Base-by-base conservation (phyloP, 768 basidiomycete genomes). In the Rhodosporidiobolus sp. region DNA sequence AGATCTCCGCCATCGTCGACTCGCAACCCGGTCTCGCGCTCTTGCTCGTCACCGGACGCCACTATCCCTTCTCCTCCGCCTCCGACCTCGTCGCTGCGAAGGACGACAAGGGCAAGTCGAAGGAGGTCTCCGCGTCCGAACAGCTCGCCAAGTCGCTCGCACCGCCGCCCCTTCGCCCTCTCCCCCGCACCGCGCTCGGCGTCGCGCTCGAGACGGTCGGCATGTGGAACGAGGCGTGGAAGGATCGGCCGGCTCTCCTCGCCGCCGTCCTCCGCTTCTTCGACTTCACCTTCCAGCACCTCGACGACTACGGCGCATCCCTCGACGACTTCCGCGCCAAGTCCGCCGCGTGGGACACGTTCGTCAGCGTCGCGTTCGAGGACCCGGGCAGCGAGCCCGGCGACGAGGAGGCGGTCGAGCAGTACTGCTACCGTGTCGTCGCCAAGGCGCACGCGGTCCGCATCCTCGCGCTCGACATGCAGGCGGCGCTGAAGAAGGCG, bases 1-100 rank as follows among this genome's bases (percentile, higher is more conserved):
- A 71, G 70, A 67, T 71, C n/a, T 65, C 90, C 0, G 84, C 91
- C 26, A 88, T 90, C 2, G 87, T 94, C 22, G 88, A 91, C 76
- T 89, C 88, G 72, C 92, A 94, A 79, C 92, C 94, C 1, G 92
- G 94, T 0, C 83, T 95, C 9, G 88, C 90, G 4, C 85, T 87
- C 65, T 83, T 96, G 35, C 88, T 94, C 69, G 88, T 94, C 45
- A 85, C 87, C 0, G 92, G 92, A 6, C 85, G 86, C 53, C 89
- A 91, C 86, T 4, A 79, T 76, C 46, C 78, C 68, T 22, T 67
- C 65, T 43, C 57, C 8, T 28, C 63, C 38, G 9, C 30, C 19
- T 38, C 55, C 56, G 65, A 67, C 38, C 43, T 57, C 30, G 46
- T 62, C 34, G 72, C 66, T 49, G 86, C 84, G 77, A 83, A 82